Evolutionary conservation across 1,284 basidiomycete genomes (phyloP), one percentile per base, ranked within the genome.

Genomic region (Ceratorhiza oryzae-sativae): DNA sequence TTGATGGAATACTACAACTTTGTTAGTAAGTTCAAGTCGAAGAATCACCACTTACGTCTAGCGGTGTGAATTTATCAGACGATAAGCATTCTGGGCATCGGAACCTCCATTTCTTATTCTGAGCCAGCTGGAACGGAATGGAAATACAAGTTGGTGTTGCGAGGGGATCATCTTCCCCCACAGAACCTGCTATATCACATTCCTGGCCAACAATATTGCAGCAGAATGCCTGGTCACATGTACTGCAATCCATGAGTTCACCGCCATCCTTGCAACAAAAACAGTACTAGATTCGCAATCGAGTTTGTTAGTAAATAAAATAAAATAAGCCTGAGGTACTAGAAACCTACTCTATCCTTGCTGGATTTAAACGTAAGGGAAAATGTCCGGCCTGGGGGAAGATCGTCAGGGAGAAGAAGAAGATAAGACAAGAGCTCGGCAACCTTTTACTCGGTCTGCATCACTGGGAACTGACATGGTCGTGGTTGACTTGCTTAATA

Each of bases 241-340:
- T 6, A 20, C 5, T 46, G n/a, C 67, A 71, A 18, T 59, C 67
- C 3, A 71, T 59, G 9, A 71, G 25, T 1, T 13, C 9, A 1
- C 67, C 56, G 5, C 56, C 67, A 34, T 71, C 55, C 20, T 71
- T 55, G 20, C 67, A 71, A 32, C 39, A 71, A 25, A 49, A 71
- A 20, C 67, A 71, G 36, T 71, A 71, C 67, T 71, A 27, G 18
- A 49, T 3, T 1, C 6, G 15, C 46, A n/a, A n/a, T n/a, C n/a
- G n/a, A n/a, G n/a, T 48, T n/a, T 8, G 27, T 23, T 55, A 15
- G 18, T 13, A 2, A 32, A 5, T 5, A 55, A 27, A 55, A 6
- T 4, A 5, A 27, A 30, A 55, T 9, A 55, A 15, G 30, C 27
- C 20, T 25, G 25, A 27, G 53, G 10, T 10, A 23, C n/a, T 5